Evolutionary conservation across 805 yeast genomes (phyloP), one percentile per base, ranked within the genome.

Genomic region (Saccharomycopsis malanga): DNA sequence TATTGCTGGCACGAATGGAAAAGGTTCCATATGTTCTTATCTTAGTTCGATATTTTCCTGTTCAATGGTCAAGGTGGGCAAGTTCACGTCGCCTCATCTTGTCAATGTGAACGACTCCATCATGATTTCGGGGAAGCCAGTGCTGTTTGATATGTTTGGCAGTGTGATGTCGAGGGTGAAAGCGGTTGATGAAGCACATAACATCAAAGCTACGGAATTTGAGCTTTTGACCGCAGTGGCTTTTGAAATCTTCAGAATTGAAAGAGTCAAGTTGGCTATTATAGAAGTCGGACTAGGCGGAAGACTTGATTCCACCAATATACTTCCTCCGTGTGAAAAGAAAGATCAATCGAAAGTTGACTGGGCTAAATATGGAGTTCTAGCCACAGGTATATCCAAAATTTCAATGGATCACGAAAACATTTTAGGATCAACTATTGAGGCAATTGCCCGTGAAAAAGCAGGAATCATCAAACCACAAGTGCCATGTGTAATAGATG

Each of bases 231-330:
- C 98, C 0, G 91, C 88, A 20, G 77, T 84, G 0, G 98, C 97
- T 1, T 79, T 87, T 56, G 76, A 82, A 55, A 75, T 87, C 21
- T 93, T 93, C 61, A 70, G 71, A 34, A 57, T 72, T 9, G 69
- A 70, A 37, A 62, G 71, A 1, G 83, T 88, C 4, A 79, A 82
- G 21, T 65, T 83, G 46, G 96, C 95, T 0, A 77, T 91, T 0
- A 64, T 91, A n/a, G 98, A 91, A 62, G 97, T 88, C 3, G 98
- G 98, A 0, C 67, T 93, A 4, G 98, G 98, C 2, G 98, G 98
- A 0, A 63, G 84, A 36, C 61, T 79, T 10, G 98, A 91, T 63
- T 87, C 97, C 1, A 91, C 98, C 0, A 91, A 91, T 65, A 85
- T 85, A 0, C 61, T 83, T 1, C 64, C 64, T 6, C 1, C 17